Evolutionary conservation across 352 stramenopile genomes (phyloP), one percentile per base, ranked within the genome.

Genomic region (Phytopythium boreale): DNA sequence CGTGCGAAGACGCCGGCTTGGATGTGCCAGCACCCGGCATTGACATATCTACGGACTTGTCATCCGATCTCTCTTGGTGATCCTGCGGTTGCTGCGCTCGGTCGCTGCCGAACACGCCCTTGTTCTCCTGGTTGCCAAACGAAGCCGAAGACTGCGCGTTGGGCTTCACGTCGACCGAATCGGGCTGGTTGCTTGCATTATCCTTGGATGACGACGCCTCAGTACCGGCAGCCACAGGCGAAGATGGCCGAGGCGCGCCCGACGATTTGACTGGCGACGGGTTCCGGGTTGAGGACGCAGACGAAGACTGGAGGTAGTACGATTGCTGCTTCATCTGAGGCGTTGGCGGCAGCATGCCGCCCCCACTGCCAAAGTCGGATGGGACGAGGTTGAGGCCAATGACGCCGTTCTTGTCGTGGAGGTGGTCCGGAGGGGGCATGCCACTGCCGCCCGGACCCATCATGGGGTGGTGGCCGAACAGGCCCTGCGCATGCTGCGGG

Each of bases 311-410:
- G 11, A 70, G 61, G 59, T 78, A 84, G 59, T 72, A 84, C 39
- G 58, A n/a, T 20, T 82, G 70, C 63, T 79, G 69, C 62, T 82
- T 72, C 19, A 72, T 53, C 50, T 82, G 72, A 26, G 77, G 72
- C 20, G 71, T 71, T 34, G 77, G 67, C 15, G 76, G 66, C 22
- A 59, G 66, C 10, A 36, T 37, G 29, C 60, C 62, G 43, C 36
- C 37, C 17, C 59, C 49, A 2, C 82, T 71, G 55, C 29, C 69
- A 60, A 92, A 89, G 56, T 92, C 82, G 0, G 79, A 87, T n/a
- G 81, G 75, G 41, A 87, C 74, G 15, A 90, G 59, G 61, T 78
- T 90, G 7, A 89, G 61, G 20, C 84, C 84, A 22, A 92, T 62
- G 19, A 86, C 79, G 17, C 79, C 75, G 67, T 74, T 89, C 62